Evolutionary conservation across 2,329 filamentous ascomycete species (phyloP), one percentile per base, ranked within the genome.

Genomic region (Penicillium sp.): DNA sequence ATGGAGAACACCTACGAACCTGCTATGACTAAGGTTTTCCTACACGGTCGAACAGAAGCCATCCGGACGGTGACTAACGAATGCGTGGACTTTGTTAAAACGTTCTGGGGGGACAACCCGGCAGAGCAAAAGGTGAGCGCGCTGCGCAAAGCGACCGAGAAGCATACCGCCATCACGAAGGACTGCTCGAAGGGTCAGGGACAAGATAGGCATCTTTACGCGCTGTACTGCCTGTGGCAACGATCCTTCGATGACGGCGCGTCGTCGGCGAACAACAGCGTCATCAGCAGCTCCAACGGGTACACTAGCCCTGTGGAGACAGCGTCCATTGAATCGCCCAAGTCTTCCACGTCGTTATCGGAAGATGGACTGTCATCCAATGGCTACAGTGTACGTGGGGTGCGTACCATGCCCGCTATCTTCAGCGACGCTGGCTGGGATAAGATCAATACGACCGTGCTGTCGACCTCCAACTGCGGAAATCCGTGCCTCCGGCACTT

Each of bases 401-500:
- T n/a, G n/a, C n/a, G n/a, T n/a, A n/a, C n/a, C n/a, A 74, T 50
- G 77, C 93, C 93, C 0, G 74, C 83, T 5, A 78, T 98, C 49
- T 98, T 97, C 68, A 83, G 84, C 42, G 93, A 98, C 63, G 61
- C 79, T 1, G 93, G 91, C 42, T 98, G 90, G 89, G 91, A 97
- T 69, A 90, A 87, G 66, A 80, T 96, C 57, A 97, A 97, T 74
- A 94, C 81, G 55, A 97, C 91, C 8, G 88, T 97, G 56, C 75
- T 98, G 34, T 95, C 88, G 6, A 97, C 93, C 0, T 96, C 90
- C n/a, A 98, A 98, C 75, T 98, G 93, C 69, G 93, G 93, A 52
- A 98, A 97, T 69, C 93, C 93, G 0, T 88, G 85, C 0, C 81
- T 98, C 17, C 83, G 93, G 2, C 91, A 97, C 61, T 98, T 98